A percentile compares a stretch with the other conserved stretches of the same genome.
phyloP scores from a whole-genome alignment of 1,284 basidiomycete species.

The Pterula multifida region DNA sequence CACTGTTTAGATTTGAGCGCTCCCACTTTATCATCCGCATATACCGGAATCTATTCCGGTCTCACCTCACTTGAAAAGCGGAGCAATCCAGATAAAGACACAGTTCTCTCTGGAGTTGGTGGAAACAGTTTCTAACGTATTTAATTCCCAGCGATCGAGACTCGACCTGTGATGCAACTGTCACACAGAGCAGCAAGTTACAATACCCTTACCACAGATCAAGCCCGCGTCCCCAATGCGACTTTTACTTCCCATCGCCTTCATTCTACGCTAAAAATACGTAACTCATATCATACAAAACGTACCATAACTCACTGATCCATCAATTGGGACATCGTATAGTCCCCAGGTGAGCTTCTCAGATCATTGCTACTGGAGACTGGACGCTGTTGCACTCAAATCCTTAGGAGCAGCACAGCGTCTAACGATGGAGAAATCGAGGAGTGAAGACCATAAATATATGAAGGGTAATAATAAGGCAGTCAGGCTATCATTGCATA shows the following conservation, averaged over 20 bases:
- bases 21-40: too few species aligned
- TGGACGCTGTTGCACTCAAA: neutral
- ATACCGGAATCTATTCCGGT: too few species aligned
- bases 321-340: neutral
- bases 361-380: neutral
- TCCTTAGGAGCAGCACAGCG: neutral
- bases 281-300: neutral
- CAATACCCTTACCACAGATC: neutral
- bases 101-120: too few species aligned
- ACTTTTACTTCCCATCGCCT: neutral
- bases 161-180: too few species aligned
- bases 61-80: too few species aligned
- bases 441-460: neutral
- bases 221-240: neutral
- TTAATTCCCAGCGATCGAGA: too few species aligned
- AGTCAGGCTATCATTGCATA: neutral
- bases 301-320: neutral
- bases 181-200: too few species aligned
- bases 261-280: neutral
- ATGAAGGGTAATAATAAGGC: neutral
- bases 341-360: neutral
- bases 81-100: too few species aligned
- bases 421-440: neutral
- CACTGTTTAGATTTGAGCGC: too few species aligned
- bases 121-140: too few species aligned